Percentiles rank a stretch among this genome's conserved stretches.
These are phyloP conservation scores for Cystofilobasidium capitatum DNA, from an alignment of 768 basidiomycete species.

Conservation along the genomic window DNA sequence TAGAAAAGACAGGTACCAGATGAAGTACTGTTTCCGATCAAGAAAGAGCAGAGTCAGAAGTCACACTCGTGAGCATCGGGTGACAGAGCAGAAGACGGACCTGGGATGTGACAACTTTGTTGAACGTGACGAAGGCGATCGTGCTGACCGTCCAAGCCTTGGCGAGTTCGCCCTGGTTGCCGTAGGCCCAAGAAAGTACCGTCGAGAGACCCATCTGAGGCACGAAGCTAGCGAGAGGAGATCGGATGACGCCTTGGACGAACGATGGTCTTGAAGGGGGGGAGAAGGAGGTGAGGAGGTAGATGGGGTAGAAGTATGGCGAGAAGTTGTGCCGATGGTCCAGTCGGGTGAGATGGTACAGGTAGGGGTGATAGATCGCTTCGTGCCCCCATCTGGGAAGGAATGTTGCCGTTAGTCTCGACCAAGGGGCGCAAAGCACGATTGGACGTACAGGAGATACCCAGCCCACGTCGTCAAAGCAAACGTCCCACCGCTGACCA, in stretches of 20 bases:
- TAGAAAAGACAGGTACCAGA: slow-evolving; percentile 87
- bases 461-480: slow-evolving; percentile 58
- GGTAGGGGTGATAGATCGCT: slow-evolving; percentile 80
- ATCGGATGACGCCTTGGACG: slow-evolving; percentile 34
- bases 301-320: slow-evolving; percentile 90
- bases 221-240: slow-evolving; percentile 69
- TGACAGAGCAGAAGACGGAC: slow-evolving; percentile 41
- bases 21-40: slow-evolving; percentile 63
- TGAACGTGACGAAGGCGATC: slow-evolving; percentile 81
- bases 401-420: neutral
- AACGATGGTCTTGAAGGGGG: slow-evolving; percentile 15
- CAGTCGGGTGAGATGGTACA: slow-evolving; percentile 80
- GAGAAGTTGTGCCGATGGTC: slow-evolving; percentile 99
- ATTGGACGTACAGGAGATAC: slow-evolving; percentile 52
- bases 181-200: slow-evolving; percentile 64
- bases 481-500: slow-evolving; percentile 57
- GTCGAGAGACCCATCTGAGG: slow-evolving; percentile 70
- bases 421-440: neutral
- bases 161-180: slow-evolving; percentile 52
- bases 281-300: slow-evolving; percentile 62
- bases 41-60: too few species aligned
- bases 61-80: neutral
- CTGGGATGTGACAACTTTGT: slow-evolving; percentile 97
- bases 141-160: slow-evolving; percentile 92
- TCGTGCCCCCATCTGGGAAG: slow-evolving; percentile 77